Conservation (phyloP, 345 rosid species). For the Brassica nigra region DNA sequence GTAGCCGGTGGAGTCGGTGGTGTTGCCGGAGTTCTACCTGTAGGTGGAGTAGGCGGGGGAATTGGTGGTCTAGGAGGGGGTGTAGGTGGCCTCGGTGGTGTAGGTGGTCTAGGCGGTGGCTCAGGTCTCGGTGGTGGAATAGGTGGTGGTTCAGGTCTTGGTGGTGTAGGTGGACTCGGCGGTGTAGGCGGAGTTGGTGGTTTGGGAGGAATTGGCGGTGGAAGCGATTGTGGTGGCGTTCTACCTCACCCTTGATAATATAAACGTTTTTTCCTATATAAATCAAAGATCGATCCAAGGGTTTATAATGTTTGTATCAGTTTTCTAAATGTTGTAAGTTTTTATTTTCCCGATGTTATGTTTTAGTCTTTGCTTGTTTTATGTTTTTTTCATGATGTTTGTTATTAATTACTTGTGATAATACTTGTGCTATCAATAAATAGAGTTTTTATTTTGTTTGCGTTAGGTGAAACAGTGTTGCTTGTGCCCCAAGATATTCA, state of each 20-base stretch:
- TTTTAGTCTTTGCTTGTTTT: conserved; percentile 18
- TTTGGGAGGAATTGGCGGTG: conserved; percentile 39
- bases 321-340: background rate
- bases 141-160: conserved; percentile 34
- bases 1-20: conserved; percentile 38
- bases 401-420: conserved; percentile 29
- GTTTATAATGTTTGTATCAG: conserved; percentile 13
- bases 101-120: conserved; percentile 41
- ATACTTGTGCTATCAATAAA: conserved; percentile 33
- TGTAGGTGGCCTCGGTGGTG: conserved; percentile 37
- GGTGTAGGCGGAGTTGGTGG: conserved; percentile 46
- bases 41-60: conserved; percentile 40
- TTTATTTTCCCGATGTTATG: conserved; percentile 7
- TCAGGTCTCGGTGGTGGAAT: conserved; percentile 42
- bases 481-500: conserved; percentile 23
- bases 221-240: conserved; percentile 44
- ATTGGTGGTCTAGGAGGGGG: conserved; percentile 42
- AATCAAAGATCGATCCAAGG: background rate
- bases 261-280: background rate
- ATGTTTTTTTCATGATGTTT: conserved; percentile 14
- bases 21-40: conserved; percentile 25
- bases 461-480: background rate
- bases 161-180: conserved; percentile 46
- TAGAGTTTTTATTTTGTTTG: background rate
- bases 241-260: conserved; percentile 31